Conservation (phyloP, 176 grass and related monocot genomes). For the Leersia perrieri region DNA sequence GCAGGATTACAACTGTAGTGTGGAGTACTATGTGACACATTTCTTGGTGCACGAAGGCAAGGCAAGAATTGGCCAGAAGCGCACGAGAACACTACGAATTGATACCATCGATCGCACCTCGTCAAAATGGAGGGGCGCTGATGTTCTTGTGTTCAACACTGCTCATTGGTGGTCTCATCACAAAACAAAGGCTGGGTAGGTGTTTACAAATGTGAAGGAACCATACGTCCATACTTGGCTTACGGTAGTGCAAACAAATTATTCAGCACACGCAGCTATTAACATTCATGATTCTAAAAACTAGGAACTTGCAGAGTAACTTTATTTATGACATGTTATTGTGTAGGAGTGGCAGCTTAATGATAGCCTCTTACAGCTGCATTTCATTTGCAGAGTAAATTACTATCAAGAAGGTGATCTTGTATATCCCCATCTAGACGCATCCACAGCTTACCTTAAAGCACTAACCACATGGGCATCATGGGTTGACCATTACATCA, state of each 20-base stretch:
- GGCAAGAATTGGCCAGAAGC: slow-evolving; percentile 62
- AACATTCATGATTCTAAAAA: slow-evolving; percentile 6
- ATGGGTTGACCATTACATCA: slow-evolving; percentile 65
- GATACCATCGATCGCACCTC: slow-evolving; percentile 72
- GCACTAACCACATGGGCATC: slow-evolving; percentile 80
- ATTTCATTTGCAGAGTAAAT: slow-evolving; percentile 60
- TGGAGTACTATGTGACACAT: slow-evolving; percentile 88
- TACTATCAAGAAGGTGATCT: slow-evolving; percentile 89
- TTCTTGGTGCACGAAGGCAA: slow-evolving; percentile 93
- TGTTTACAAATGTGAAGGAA: background rate
- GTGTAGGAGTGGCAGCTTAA: background rate
- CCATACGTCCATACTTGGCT: background rate
- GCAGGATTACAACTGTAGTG: slow-evolving; percentile 86
- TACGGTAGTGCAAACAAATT: slow-evolving; percentile 3
- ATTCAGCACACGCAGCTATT: background rate
- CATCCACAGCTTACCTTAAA: slow-evolving; percentile 60
- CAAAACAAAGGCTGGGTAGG: slow-evolving; percentile 91
- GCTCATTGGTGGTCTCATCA: slow-evolving; percentile 99
- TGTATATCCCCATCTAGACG: slow-evolving; percentile 56
- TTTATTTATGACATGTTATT: background rate
- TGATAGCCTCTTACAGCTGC: background rate
- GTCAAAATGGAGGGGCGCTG: slow-evolving; percentile 73
- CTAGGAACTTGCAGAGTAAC: background rate
- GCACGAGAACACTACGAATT: slow-evolving; percentile 55
- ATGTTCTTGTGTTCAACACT: slow-evolving; percentile 92